Conservation (phyloP, 176 grass and related monocot genomes). For the Rhynchospora breviuscula region DNA sequence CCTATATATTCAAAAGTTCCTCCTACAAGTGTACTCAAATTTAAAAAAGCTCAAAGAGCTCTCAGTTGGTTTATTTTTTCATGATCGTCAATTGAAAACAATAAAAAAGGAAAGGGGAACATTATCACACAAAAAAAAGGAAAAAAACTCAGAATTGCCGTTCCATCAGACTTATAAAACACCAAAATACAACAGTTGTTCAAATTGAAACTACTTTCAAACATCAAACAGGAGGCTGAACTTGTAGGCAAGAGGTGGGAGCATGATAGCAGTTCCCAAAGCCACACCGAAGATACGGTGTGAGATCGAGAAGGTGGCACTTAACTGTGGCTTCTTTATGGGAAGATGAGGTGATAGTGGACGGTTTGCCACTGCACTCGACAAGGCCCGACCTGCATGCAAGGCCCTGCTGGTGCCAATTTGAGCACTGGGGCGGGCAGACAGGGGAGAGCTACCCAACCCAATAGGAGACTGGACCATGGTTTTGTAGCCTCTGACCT, state of each 20-base stretch:
- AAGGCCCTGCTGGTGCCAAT: conserved; percentile 22
- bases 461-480: background rate
- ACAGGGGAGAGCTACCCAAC: background rate
- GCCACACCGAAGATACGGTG: conserved; percentile 63
- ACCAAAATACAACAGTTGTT: background rate
- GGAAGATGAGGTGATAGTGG: conserved; percentile 77
- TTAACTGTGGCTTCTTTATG: conserved; percentile 72
- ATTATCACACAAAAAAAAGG: background rate
- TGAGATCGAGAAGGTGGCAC: conserved; percentile 60
- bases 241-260: conserved; percentile 54
- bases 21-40: background rate
- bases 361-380: conserved; percentile 44
- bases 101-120: background rate
- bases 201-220: conserved; percentile 30
- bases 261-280: conserved; percentile 43
- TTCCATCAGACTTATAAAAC: background rate
- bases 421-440: background rate
- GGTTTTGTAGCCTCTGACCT: background rate
- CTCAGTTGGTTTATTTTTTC: background rate
- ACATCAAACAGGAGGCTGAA: conserved; percentile 48
- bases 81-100: background rate
- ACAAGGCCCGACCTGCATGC: conserved; percentile 34
- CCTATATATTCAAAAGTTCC: background rate
- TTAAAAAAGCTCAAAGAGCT: background rate
- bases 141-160: background rate